These are phyloP conservation scores for Oryza longistaminata DNA, from an alignment of 176 grass and related monocot species.

Conservation along the genomic window DNA sequence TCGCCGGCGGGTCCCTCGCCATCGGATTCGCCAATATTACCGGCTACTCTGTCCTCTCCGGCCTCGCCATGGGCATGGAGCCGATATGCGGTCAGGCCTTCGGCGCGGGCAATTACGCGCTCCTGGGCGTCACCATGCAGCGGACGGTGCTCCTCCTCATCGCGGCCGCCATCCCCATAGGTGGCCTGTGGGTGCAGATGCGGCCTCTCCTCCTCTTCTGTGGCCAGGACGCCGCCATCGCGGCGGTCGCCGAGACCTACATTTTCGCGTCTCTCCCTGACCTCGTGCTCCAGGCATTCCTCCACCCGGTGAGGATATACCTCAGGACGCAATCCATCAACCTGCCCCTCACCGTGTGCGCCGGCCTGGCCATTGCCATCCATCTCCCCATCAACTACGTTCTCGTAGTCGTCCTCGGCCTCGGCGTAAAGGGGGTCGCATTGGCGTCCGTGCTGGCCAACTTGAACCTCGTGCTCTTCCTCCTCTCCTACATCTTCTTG, in stretches of 20 bases:
- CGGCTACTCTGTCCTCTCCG: slow-evolving; percentile 75
- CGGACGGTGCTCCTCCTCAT: slow-evolving; percentile 68
- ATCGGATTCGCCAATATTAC: slow-evolving; percentile 92
- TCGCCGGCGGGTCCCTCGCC: slow-evolving; percentile 78
- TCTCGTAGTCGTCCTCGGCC: slow-evolving; percentile 53
- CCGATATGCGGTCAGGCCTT: slow-evolving; percentile 85
- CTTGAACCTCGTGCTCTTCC: slow-evolving; percentile 71
- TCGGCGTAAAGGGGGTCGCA: slow-evolving; percentile 75
- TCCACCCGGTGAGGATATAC: slow-evolving; percentile 77
- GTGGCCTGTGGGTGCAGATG: slow-evolving; percentile 66
- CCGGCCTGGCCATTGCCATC: slow-evolving; percentile 65
- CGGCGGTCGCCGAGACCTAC: slow-evolving; percentile 67
- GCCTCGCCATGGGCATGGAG: slow-evolving; percentile 90
- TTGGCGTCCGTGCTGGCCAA: slow-evolving; percentile 70
- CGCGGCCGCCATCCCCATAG: slow-evolving; percentile 63
- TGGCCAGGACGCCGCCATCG: slow-evolving; percentile 72
- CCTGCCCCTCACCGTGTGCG: slow-evolving; percentile 76
- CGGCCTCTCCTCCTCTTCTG: slow-evolving; percentile 74
- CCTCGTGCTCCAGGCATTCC: slow-evolving; percentile 74
- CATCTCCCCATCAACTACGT: slow-evolving; percentile 82
- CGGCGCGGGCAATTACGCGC: slow-evolving; percentile 53
- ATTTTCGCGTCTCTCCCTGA: slow-evolving; percentile 78
- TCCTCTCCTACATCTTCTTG: slow-evolving; percentile 63
- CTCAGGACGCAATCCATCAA: slow-evolving; percentile 79
- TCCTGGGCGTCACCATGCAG: slow-evolving; percentile 73